Evolutionary conservation across 768 basidiomycete species (phyloP), one percentile per base, ranked within the genome.

Genomic region (Mycena haematopus): DNA sequence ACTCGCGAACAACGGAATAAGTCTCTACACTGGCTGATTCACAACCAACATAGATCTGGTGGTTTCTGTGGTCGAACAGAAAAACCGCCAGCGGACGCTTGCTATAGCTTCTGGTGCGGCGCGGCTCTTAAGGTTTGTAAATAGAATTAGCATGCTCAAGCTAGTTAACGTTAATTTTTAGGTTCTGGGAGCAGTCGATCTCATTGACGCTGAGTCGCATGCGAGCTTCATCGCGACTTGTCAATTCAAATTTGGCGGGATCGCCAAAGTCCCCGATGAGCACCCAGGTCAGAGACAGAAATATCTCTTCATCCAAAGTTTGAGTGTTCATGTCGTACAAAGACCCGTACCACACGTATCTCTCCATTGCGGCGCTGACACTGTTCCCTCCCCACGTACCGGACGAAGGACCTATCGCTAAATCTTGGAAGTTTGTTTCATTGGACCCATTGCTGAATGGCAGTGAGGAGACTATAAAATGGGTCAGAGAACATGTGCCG

Each of bases 331-430:
- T 65, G 15, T 45, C 33, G 29, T 45, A 63, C 33, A 24, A 70
- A 91, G 96, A 99, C 78, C 95, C 96, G 0, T 96, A 94, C 71
- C 96, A 99, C 69, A 97, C 96, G 0, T 99, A 98, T 73, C 80
- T 98, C 31, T 87, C 93, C 2, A 77, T 97, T 36, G 95, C 96
- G 0, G 89, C 92, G 0, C 69, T 96, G 21, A 81, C 93, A 1
- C 81, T 96, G 70, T 86, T 84, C 73, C 78, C 85, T 33, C 82
- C 84, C n/a, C 71, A 70, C 5, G 54, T 69, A 31, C 73, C 74
- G 13, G 75, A 71, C 13, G 75, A 71, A 40, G 73, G 71, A 33
- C 42, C 67, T 6, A 67, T 74, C 15, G 51, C 73, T 17, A 66
- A 66, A 49, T 77, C 84, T 25, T 91, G 90, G 88, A 76, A 71